Conservation (phyloP, 2,329 filamentous ascomycete species). For the Fusarium begoniae region DNA sequence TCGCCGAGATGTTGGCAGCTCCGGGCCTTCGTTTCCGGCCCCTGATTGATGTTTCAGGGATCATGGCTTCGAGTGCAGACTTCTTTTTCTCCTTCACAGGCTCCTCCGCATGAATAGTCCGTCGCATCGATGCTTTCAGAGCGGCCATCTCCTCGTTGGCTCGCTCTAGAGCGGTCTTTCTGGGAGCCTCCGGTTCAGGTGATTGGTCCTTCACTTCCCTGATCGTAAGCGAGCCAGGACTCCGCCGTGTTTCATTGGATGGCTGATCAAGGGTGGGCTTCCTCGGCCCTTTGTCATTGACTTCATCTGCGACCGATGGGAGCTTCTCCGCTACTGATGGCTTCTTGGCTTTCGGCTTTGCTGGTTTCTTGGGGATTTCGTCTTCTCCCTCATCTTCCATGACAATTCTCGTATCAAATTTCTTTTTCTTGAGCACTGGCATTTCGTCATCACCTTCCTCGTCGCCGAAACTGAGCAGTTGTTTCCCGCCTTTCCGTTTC, state of each 20-base stretch:
- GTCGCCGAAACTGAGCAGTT: conserved; percentile 80
- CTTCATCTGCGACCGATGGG: conserved; percentile 23
- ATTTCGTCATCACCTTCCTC: conserved; percentile 65
- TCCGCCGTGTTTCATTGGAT: conserved; percentile 13
- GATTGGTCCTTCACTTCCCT: conserved; percentile 28
- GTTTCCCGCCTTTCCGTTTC: conserved; percentile 80
- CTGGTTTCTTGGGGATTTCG: conserved; percentile 40
- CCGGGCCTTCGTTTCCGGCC: conserved; percentile 76
- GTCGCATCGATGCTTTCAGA: conserved; percentile 82
- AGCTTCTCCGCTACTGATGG: conserved; percentile 37
- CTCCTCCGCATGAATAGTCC: conserved; percentile 61
- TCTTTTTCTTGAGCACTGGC: conserved; percentile 76
- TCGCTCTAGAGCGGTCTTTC: conserved; percentile 67
- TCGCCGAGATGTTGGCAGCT: conserved; percentile 59
- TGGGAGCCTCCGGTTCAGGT: conserved; percentile 43
- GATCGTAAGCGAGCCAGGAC: conserved; percentile 20
- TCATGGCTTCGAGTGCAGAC: conserved; percentile 76
- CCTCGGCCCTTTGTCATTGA: conserved; percentile 1
- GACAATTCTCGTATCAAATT: conserved; percentile 81
- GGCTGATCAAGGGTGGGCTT: background rate
- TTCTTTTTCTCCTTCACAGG: conserved; percentile 68
- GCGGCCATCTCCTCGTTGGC: conserved; percentile 85
- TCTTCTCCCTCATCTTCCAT: conserved; percentile 58
- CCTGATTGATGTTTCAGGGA: conserved; percentile 74
- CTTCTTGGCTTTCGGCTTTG: conserved; percentile 45